Evolutionary conservation across 2,329 filamentous ascomycete genomes (phyloP).

Genomic region (Arthrobotrys entomopaga): DNA sequence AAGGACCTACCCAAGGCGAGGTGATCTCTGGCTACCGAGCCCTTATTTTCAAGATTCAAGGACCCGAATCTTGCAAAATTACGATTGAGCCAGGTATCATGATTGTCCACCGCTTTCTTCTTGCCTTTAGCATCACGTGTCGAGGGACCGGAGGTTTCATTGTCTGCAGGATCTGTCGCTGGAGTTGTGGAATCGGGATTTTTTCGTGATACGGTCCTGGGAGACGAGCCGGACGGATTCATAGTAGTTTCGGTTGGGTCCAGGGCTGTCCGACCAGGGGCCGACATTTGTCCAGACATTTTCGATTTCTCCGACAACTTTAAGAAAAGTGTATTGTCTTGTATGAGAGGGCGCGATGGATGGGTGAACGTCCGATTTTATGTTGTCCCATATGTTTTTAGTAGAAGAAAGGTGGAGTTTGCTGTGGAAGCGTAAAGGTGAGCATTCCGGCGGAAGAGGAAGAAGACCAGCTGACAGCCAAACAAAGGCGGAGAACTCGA

Average conservation of each 20-base stretch:
- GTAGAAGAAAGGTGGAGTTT: slow-evolving; percentile 16
- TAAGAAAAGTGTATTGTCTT: too few relatives aligned
- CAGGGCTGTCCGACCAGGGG: slow-evolving; percentile 12
- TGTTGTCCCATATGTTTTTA: too few relatives aligned
- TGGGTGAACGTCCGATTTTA: too few relatives aligned
- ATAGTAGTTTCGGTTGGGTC: slow-evolving; percentile 6
- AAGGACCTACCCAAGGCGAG: slow-evolving; percentile 73
- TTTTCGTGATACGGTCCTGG: slow-evolving; percentile 24
- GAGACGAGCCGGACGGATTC: slow-evolving; percentile 15
- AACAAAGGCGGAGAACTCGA: too few relatives aligned
- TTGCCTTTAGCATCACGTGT: slow-evolving; percentile 48
- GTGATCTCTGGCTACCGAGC: slow-evolving; percentile 83
- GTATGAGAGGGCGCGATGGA: too few relatives aligned
- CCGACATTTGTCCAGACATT: slow-evolving; percentile 46
- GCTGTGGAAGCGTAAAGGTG: too few relatives aligned
- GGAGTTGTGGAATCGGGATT: slow-evolving; percentile 22
- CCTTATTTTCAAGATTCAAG: slow-evolving; percentile 85
- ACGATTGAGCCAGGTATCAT: slow-evolving; percentile 40
- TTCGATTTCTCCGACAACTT: background rate
- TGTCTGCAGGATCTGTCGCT: slow-evolving; percentile 11
- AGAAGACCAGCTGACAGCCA: slow-evolving; percentile 21
- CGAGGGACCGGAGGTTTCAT: slow-evolving; percentile 32
- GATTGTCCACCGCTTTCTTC: slow-evolving; percentile 31
- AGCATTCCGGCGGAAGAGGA: slow-evolving; percentile 14
- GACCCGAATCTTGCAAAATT: slow-evolving; percentile 61